Conservation (phyloP, 2,329 filamentous ascomycete genomes). For the Dothistroma pini region DNA sequence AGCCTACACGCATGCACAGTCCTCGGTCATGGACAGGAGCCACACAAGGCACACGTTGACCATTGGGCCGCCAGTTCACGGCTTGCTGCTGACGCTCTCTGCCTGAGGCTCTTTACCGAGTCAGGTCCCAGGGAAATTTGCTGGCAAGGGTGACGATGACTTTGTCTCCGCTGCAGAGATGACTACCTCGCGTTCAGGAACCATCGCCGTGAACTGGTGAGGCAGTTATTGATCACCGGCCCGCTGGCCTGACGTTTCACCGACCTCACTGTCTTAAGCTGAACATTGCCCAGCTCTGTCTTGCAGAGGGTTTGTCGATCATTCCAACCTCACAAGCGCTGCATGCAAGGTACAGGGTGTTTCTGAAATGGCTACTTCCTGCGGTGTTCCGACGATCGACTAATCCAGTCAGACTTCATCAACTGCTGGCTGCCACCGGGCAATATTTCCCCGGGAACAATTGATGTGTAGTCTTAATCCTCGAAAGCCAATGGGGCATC, state of each 20-base stretch:
- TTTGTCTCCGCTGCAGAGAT: not conserved
- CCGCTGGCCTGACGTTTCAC: not conserved
- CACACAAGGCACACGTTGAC: not conserved
- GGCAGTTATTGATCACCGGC: not conserved
- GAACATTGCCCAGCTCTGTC: not conserved
- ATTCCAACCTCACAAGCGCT: not conserved
- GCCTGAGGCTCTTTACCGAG: not conserved
- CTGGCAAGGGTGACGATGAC: not conserved
- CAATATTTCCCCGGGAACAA: not conserved
- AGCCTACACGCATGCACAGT: not conserved
- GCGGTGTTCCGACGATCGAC: slow-evolving; percentile 6
- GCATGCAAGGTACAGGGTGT: slow-evolving; percentile 1
- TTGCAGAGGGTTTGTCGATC: not conserved
- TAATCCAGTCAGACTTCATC: slow-evolving; percentile 1
- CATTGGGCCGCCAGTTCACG: not conserved
- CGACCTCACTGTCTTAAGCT: not conserved
- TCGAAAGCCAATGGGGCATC: not conserved
- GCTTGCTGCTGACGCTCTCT: not conserved
- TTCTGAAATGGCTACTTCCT: not conserved
- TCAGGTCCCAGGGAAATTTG: not conserved
- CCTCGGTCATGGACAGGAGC: not conserved
- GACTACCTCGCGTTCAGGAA: not conserved
- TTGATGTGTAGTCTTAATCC: not conserved
- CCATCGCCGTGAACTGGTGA: not conserved
- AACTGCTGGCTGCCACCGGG: not conserved